phyloP scores from a whole-genome alignment of 2,329 filamentous ascomycete genomes.

The Sporothrix dimorphospora region DNA sequence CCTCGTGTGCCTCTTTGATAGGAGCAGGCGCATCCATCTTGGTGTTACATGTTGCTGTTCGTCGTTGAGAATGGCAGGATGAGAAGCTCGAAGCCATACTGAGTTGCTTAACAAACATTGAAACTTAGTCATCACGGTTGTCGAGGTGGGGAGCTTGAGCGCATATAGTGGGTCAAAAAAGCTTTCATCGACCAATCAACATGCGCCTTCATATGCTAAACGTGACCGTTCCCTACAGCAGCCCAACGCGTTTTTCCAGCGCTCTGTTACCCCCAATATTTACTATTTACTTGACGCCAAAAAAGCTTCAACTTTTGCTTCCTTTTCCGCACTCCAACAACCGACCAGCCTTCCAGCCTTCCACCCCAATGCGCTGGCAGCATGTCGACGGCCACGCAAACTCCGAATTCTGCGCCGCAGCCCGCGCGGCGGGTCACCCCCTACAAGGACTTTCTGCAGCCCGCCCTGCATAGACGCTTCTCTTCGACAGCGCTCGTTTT shows the following conservation, averaged over 20 bases:
- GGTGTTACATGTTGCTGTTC: slow-evolving; percentile 3
- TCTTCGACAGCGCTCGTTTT: slow-evolving; percentile 73
- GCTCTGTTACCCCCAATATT: slow-evolving; percentile 19
- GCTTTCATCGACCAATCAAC: neutral
- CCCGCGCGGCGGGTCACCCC: slow-evolving; percentile 58
- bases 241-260: slow-evolving; percentile 27
- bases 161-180: neutral
- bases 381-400: slow-evolving; percentile 51
- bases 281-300: slow-evolving; percentile 30
- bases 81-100: neutral
- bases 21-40: slow-evolving; percentile 30
- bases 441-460: slow-evolving; percentile 90
- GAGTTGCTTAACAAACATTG: neutral
- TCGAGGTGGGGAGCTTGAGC: neutral
- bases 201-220: neutral
- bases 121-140: slow-evolving; percentile 18
- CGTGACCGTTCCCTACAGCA: slow-evolving; percentile 25
- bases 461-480: slow-evolving; percentile 84
- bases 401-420: slow-evolving; percentile 25
- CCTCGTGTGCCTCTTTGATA: slow-evolving; percentile 11
- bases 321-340: neutral
- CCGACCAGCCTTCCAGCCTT: neutral
- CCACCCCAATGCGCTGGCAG: slow-evolving; percentile 47
- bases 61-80: neutral
- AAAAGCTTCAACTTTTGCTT: slow-evolving; percentile 23